These are phyloP conservation scores for Aspergillus persii DNA, from an alignment of 2,329 filamentous ascomycete species.

Conservation along the genomic window DNA sequence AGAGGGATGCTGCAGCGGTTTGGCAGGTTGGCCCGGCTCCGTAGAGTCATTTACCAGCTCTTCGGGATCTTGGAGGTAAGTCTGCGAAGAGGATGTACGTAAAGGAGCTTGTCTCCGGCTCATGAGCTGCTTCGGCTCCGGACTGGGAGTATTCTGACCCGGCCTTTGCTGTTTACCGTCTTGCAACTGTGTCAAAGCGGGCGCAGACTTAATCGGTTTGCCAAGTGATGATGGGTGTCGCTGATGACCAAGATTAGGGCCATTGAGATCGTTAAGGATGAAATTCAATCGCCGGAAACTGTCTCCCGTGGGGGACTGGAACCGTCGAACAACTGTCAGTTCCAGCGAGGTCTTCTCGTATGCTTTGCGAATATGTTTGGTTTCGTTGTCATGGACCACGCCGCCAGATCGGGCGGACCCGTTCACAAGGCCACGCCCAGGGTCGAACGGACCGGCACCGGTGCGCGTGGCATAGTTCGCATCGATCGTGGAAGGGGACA, in stretches of 20 bases:
- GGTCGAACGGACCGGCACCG: slow-evolving; percentile 29
- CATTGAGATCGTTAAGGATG: slow-evolving; percentile 23
- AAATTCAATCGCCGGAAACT: slow-evolving; percentile 41
- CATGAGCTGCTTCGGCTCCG: slow-evolving; percentile 23
- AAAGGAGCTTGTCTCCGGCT: slow-evolving; percentile 21
- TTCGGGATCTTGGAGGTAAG: slow-evolving; percentile 33
- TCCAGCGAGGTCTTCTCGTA: slow-evolving; percentile 46
- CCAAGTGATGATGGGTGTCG: slow-evolving; percentile 25
- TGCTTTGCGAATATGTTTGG: slow-evolving; percentile 41
- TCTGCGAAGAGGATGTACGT: slow-evolving; percentile 25
- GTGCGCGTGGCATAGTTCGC: slow-evolving; percentile 32
- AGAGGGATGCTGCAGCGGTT: slow-evolving; percentile 31
- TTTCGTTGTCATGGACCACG: slow-evolving; percentile 34
- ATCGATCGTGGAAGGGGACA: slow-evolving; percentile 37
- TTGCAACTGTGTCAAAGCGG: slow-evolving; percentile 31
- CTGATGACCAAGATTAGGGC: slow-evolving; percentile 8
- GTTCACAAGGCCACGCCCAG: slow-evolving; percentile 28
- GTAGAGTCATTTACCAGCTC: slow-evolving; percentile 29
- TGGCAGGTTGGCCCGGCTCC: slow-evolving; percentile 20
- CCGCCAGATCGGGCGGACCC: slow-evolving; percentile 27
- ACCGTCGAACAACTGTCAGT: slow-evolving; percentile 45
- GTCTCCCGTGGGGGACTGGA: slow-evolving; percentile 44
- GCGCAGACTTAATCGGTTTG: slow-evolving; percentile 36
- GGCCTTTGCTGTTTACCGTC: slow-evolving; percentile 20
- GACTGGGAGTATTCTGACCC: slow-evolving; percentile 19